A percentile compares a stretch with the other conserved stretches of the same genome.
Evolutionary conservation across 2,329 filamentous ascomycete genomes (phyloP).

Genomic region (Colletotrichum neosansevieriae): DNA sequence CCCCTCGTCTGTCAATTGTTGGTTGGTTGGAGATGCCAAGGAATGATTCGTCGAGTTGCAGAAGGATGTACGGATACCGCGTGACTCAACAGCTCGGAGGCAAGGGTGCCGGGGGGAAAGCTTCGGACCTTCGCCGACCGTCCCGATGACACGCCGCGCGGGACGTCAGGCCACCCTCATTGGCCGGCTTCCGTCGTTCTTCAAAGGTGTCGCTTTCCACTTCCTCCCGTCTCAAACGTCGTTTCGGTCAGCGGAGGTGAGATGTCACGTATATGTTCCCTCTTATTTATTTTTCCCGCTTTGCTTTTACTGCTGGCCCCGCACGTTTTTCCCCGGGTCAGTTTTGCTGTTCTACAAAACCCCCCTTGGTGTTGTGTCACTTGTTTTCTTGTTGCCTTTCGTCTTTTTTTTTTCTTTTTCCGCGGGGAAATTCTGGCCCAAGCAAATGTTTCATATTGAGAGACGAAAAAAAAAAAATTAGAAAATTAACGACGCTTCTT

Average conservation of each 20-base stretch:
- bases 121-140: constrained; percentile 31
- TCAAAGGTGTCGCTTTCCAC: not conserved
- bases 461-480: not conserved
- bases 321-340: not conserved
- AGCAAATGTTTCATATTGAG: not conserved
- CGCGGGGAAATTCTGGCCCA: not conserved
- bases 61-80: not conserved
- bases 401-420: not conserved
- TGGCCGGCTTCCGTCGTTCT: not conserved
- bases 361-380: not conserved
- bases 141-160: constrained; percentile 23
- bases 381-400: not conserved
- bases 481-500: not conserved
- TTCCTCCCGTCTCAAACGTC: constrained; percentile 17
- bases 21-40: not conserved
- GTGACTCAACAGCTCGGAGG: constrained; percentile 33
- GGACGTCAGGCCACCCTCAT: not conserved
- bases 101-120: constrained; percentile 27
- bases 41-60: constrained; percentile 2
- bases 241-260: not conserved
- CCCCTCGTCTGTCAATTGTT: not conserved
- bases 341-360: constrained; percentile 9
- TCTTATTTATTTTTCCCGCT: not conserved
- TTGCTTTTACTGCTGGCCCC: not conserved
- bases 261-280: not conserved